Base-by-base conservation (phyloP, 768 basidiomycete species). In the Serendipita indica region DNA sequence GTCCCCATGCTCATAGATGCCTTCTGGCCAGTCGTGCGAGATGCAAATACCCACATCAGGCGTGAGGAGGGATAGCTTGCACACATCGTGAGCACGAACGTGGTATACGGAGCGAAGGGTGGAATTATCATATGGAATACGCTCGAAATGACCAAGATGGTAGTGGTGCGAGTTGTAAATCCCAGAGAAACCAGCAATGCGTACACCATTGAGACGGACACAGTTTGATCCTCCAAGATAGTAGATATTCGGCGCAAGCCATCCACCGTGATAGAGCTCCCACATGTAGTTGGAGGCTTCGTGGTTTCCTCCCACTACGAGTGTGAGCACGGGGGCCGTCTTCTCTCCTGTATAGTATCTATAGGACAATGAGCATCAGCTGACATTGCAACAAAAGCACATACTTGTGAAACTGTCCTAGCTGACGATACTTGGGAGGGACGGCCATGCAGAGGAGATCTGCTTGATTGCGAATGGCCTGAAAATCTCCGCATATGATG, bases 201-300 rank as follows among this genome's bases (percentile, higher is more conserved):
- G 78, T 20, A 97, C 62, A 0, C 92, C 93, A 64, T 94, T 86
- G 27, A 96, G 82, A 33, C 84, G 79, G 0, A 99, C 77, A 57
- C 86, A 88, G 0, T 93, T 93, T 2, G 92, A 90, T 65, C 84
- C 80, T 0, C 96, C 96, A 2, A 99, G 79, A 69, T 88, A 98
- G 71, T 96, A 99, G 57, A 99, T 93, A 66, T 96, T 93, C 0
- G 87, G 88, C 0, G 94, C 96, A 10, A 98, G 71, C 93, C 94
- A 98, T 3, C 92, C 94, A 16, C 94, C 93, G 65, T 98, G 88
- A 69, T 91, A 97, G 89, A 96, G 71, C 69, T 99, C 96, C 85
- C 89, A 93, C 72, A 98, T 76, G 67, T 97, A 96, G 64, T 92
- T 96, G 20, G 89, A 92, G 1, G 90, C 90, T 71, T 98, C 96